Evolutionary conservation across 805 yeast species (phyloP).

Genomic region (Sungouiozyma intestinalis): DNA sequence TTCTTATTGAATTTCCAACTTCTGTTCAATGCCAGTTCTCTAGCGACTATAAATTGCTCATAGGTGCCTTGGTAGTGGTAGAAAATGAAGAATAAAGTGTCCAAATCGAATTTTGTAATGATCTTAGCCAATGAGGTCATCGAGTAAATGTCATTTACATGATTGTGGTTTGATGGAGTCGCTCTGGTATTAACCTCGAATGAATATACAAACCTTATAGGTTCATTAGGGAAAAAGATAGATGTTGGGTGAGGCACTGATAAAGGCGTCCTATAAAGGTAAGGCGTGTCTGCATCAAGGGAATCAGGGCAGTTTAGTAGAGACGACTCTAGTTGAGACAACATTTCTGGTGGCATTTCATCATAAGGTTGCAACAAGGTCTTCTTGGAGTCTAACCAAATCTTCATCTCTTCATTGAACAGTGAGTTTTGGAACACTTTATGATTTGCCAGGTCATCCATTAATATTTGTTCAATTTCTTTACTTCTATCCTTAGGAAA

Average conservation of each 20-base stretch:
- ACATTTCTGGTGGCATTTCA: slow-evolving; percentile 22
- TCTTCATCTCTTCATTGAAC: slow-evolving; percentile 23
- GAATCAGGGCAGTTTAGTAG: slow-evolving; percentile 89
- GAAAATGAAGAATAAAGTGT: slow-evolving; percentile 85
- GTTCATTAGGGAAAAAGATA: slow-evolving; percentile 63
- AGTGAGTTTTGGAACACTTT: slow-evolving; percentile 22
- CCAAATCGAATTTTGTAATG: slow-evolving; percentile 68
- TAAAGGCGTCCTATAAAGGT: slow-evolving; percentile 49
- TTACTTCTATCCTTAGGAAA: slow-evolving; percentile 23
- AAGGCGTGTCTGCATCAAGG: slow-evolving; percentile 76
- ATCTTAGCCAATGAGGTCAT: slow-evolving; percentile 41
- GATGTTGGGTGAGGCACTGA: slow-evolving; percentile 82
- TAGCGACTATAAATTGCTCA: slow-evolving; percentile 67
- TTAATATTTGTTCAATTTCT: slow-evolving; percentile 21
- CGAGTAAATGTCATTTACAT: slow-evolving; percentile 21
- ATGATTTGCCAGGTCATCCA: slow-evolving; percentile 15
- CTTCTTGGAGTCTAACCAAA: slow-evolving; percentile 23
- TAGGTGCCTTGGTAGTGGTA: slow-evolving; percentile 69
- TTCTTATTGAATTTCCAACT: slow-evolving; percentile 61
- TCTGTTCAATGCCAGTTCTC: slow-evolving; percentile 58
- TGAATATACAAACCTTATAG: slow-evolving; percentile 25
- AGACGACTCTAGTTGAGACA: slow-evolving; percentile 54
- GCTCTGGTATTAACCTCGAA: slow-evolving; percentile 6
- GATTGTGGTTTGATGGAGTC: slow-evolving; percentile 1
- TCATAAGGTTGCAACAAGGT: slow-evolving; percentile 22